Evolutionary conservation across 2,329 filamentous ascomycete genomes (phyloP), one percentile per base, ranked within the genome.

Genomic region (Diaporthe sp.): DNA sequence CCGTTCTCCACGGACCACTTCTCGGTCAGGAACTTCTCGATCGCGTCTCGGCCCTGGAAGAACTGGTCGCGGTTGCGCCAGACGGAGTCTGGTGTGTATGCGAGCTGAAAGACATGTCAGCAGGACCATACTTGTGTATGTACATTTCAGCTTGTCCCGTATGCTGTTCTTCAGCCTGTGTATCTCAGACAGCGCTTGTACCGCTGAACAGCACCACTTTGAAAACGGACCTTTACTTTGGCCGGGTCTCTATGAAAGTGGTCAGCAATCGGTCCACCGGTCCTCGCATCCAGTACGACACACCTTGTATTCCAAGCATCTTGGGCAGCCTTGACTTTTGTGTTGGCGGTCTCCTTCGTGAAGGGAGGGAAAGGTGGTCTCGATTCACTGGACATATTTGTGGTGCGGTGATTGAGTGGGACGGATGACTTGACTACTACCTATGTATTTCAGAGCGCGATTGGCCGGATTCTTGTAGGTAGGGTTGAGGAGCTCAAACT

Each of bases 271-370:
- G 30, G 19, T 15, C 8, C 58, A 38, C 35, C 12, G 42, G 15
- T 17, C 12, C 22, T 8, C 9, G 30, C 3, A 28, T 45, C 54
- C 13, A 15, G 12, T 13, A 55, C n/a, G 8, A 54, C 85, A 77
- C 82, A 94, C 93, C 86, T 89, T 1, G 92, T 93, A 80, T 97
- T 97, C 95, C 95, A 97, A 4, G 92, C 86, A 81, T 95, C 90
- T 81, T 97, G 95, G 0, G 94, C 95, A 25, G 92, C 92, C 84
- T 97, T 97, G 77, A 97, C 95, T 82, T 97, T 97, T 74, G 87
- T 86, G 22, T 85, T 85, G 2, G 95, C 95, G 1, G 91, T 92
- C 80, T 94, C 92, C 42, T 84, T 84, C 0, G 91, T 96, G 82
- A 95, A 97, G 0, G 95, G 95, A 5, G 95, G 95, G 57, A 87